Percentiles rank a stretch among this genome's conserved stretches.
These are phyloP conservation scores for Salix suchowensis DNA, from an alignment of 345 rosid species.

Conservation along the genomic window DNA sequence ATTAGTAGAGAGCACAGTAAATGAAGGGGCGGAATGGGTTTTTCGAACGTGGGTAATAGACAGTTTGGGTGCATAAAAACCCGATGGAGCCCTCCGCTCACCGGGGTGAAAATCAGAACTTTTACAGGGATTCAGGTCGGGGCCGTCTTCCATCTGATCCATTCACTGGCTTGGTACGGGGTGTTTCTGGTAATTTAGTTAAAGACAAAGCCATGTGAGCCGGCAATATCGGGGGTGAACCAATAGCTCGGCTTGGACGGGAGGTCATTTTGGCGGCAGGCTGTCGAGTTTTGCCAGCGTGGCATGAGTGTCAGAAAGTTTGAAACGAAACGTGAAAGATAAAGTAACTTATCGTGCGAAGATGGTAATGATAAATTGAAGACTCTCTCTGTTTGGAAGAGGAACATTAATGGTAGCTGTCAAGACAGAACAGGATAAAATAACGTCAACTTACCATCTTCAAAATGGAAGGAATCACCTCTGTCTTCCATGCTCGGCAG, in stretches of 20 bases:
- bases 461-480: neutral
- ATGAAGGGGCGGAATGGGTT: too few relatives aligned
- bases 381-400: neutral
- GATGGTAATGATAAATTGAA: neutral
- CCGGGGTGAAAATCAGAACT: too few relatives aligned
- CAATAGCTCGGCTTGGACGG: slow-evolving; percentile 2
- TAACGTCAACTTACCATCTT: neutral
- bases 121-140: neutral
- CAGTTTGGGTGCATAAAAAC: too few relatives aligned
- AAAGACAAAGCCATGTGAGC: slow-evolving; percentile 13
- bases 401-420: neutral
- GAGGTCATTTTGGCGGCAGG: slow-evolving; percentile 12
- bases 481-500: neutral
- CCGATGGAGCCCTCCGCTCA: too few relatives aligned
- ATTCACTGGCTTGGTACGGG: neutral
- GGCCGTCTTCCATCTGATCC: neutral
- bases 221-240: neutral
- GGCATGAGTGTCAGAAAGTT: slow-evolving; percentile 18
- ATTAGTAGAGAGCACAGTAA: too few relatives aligned
- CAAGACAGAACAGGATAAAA: neutral
- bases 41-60: too few relatives aligned
- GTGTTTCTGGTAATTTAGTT: slow-evolving; percentile 2
- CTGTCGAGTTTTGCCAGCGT: slow-evolving; percentile 20
- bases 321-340: neutral
- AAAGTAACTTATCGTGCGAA: neutral